Evolutionary conservation across 1,284 basidiomycete genomes (phyloP), one percentile per base, ranked within the genome.

Genomic region (Phellopilus nigrolimitatus): DNA sequence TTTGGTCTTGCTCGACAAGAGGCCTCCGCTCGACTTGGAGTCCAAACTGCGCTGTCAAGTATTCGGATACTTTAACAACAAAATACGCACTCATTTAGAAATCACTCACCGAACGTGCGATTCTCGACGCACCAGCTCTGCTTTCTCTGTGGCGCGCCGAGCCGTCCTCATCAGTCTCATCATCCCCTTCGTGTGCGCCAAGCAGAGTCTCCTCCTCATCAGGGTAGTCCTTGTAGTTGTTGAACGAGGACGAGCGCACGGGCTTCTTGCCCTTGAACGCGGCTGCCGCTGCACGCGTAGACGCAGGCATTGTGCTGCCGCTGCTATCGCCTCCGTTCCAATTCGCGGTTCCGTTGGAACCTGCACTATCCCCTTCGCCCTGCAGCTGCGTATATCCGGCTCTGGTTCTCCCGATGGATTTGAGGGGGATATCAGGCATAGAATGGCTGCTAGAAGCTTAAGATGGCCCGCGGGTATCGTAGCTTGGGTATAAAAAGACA

Each of bases 1-100:
- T 56, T 82, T 82, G 7, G 61, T 59, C n/a, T n/a, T 24, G 9
- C 37, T 40, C 12, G 61, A 55, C 24, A 61, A 55, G 34, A 51
- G 41, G 21, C 42, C 33, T 40, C 51, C 40, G 41, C 31, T 42
- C 24, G 45, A 33, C 42, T 25, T 47, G 30, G 51, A 39, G 27
- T 40, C 42, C 30, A 31, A 40, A 39, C 41, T 53, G 38, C 15
- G 45, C 38, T 54, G 21, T 25, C 9, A 42, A 28, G 2, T n/a
- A n/a, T n/a, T 31, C 43, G 4, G n/a, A 12, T 8, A 30, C 43
- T 31, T 39, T 39, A 25, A n/a, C 15, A 9, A 47, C 10, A 8
- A 6, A 12, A 12, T 27, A 2, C 10, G 12, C 41, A 27, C 40
- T 9, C 21, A 33, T 15, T 37, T 31, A n/a, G n/a, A n/a, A n/a